Evolutionary conservation across 371 early-diverging fungal genomes (phyloP).

Genomic region (Batkoa obscura): DNA sequence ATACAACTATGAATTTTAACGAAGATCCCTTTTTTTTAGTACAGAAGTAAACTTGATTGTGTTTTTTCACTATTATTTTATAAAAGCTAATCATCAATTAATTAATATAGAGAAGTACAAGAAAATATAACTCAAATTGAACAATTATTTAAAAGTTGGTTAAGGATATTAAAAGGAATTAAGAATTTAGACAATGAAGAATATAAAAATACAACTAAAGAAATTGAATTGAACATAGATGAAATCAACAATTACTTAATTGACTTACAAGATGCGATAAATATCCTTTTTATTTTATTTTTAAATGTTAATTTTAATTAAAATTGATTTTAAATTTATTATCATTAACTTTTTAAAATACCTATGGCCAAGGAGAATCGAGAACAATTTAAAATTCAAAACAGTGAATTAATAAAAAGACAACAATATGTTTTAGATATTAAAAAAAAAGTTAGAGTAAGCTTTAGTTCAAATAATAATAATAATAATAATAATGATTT

Average conservation of each 20-base stretch:
- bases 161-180: background rate
- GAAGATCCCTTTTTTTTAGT: conserved; percentile 1
- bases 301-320: background rate
- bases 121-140: background rate
- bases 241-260: background rate
- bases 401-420: too few relatives aligned
- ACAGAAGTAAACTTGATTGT: background rate
- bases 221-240: background rate
- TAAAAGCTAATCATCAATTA: too few relatives aligned
- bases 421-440: too few relatives aligned
- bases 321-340: too few relatives aligned
- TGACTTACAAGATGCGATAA: background rate
- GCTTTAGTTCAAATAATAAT: background rate
- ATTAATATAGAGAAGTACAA: background rate
- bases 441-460: too few relatives aligned
- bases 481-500: background rate
- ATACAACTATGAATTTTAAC: too few relatives aligned
- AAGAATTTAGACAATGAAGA: background rate
- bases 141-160: background rate
- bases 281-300: background rate
- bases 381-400: too few relatives aligned
- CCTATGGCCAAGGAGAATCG: too few relatives aligned
- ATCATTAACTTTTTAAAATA: too few relatives aligned
- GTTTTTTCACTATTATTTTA: background rate
- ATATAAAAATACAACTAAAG: background rate